Evolutionary conservation across 2,329 filamentous ascomycete species (phyloP), one percentile per base, ranked within the genome.

Genomic region (Epichloe amarillans): DNA sequence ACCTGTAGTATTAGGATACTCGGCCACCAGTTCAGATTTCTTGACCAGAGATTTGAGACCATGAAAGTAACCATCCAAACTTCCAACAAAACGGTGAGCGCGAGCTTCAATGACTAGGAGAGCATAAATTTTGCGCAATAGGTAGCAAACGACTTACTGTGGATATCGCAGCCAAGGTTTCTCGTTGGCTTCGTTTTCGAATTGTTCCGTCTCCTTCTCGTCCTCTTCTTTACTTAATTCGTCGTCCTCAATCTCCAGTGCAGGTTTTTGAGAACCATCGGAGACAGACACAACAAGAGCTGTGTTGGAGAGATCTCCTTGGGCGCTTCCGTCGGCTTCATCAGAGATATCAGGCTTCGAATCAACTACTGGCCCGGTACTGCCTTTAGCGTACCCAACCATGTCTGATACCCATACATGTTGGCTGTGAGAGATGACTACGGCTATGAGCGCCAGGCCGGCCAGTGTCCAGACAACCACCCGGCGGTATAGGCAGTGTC

Each of bases 61-160:
- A 40, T 84, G 82, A 65, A 87, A 88, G 64, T 91, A 95, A 43
- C 84, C 78, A 57, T 84, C 81, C 50, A 95, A 80, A 58, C 91
- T 94, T 33, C 12, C 12, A 17, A 19, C n/a, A 33, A 4, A 10
- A 30, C 26, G 26, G 26, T 30, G 26, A 30, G 26, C 26, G 26
- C 26, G 26, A 30, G 38, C n/a, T 19, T 46, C 44, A 38, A 46
- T 3, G 30, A 46, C 7, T 21, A 14, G 15, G 19, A n/a, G 35
- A 5, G 19, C 15, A 23, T 23, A 23, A 10, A 11, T 14, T 14
- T 6, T 17, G 15, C 4, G 26, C 15, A n/a, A 1, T 1, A 23
- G 14, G 17, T 12, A 11, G 8, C 21, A 3, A 7, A 12, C n/a
- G 14, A 49, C 66, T 33, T 57, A 69, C 67, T 67, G 66, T 57